Evolutionary conservation across 306 rosid genomes (phyloP).

Genomic region (Fragaria ananassa): DNA sequence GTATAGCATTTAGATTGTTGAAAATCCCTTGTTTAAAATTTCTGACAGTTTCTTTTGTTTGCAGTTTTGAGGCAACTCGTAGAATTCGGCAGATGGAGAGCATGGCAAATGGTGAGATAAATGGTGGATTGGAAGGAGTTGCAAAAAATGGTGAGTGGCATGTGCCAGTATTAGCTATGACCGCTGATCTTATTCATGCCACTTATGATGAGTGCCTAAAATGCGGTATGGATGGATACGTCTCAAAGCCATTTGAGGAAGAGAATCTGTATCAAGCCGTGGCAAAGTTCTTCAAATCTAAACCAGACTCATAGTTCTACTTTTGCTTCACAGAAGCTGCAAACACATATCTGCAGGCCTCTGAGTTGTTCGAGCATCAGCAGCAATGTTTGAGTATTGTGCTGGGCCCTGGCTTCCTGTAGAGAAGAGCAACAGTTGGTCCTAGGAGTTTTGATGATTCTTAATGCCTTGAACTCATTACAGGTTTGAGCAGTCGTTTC

Average conservation of each 20-base stretch:
- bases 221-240: slow-evolving; percentile 96
- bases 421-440: slow-evolving; percentile 18
- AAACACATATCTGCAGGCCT: slow-evolving; percentile 2
- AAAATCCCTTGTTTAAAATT: neutral
- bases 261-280: slow-evolving; percentile 89
- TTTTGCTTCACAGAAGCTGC: neutral
- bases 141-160: slow-evolving; percentile 48
- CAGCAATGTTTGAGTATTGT: slow-evolving; percentile 30
- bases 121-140: slow-evolving; percentile 41
- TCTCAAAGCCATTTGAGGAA: slow-evolving; percentile 94
- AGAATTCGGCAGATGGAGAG: slow-evolving; percentile 74
- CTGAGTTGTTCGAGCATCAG: slow-evolving; percentile 8
- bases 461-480: slow-evolving; percentile 5
- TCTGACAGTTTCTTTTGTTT: slow-evolving; percentile 8
- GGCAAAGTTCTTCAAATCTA: slow-evolving; percentile 65
- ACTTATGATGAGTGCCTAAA: slow-evolving; percentile 77
- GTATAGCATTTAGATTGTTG: neutral
- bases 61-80: slow-evolving; percentile 84
- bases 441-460: slow-evolving; percentile 15
- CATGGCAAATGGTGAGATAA: slow-evolving; percentile 46
- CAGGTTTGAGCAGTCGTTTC: slow-evolving; percentile 35
- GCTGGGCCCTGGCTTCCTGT: slow-evolving; percentile 25
- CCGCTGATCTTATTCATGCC: slow-evolving; percentile 95
- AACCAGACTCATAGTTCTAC: slow-evolving; percentile 34
- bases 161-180: slow-evolving; percentile 88